Evolutionary conservation across 2,329 filamentous ascomycete species (phyloP).

Genomic region (Cadophora sp.): DNA sequence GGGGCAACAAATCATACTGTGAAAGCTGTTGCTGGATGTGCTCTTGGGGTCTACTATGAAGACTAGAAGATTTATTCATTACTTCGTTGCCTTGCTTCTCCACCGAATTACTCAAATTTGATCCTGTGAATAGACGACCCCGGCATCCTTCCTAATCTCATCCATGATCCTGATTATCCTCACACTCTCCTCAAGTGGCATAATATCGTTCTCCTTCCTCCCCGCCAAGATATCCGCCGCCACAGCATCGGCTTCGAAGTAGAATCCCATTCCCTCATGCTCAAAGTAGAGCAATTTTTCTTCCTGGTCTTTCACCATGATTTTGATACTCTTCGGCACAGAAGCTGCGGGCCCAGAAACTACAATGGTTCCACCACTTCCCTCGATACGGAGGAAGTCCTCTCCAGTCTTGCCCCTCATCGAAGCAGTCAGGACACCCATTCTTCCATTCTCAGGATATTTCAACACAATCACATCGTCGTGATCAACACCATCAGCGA

Average conservation of each 20-base stretch:
- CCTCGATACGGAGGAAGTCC: slow-evolving; percentile 18
- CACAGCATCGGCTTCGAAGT: slow-evolving; percentile 34
- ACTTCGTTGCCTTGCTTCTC: no score
- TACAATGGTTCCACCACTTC: slow-evolving; percentile 63
- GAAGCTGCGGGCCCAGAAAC: slow-evolving; percentile 60
- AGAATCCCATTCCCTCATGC: slow-evolving; percentile 55
- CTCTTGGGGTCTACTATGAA: no score
- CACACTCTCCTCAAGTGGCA: slow-evolving; percentile 34
- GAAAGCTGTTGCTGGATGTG: no score
- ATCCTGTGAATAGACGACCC: slow-evolving; percentile 22
- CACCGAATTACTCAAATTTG: background rate
- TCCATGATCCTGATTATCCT: slow-evolving; percentile 36
- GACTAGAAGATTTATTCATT: no score
- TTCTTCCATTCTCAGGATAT: slow-evolving; percentile 8
- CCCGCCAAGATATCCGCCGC: slow-evolving; percentile 31
- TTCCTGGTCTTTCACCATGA: background rate
- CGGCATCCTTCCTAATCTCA: slow-evolving; percentile 25
- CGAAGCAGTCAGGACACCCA: slow-evolving; percentile 14
- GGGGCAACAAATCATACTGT: no score
- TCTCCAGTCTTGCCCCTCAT: slow-evolving; percentile 2
- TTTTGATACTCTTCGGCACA: background rate
- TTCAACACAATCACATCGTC: slow-evolving; percentile 11
- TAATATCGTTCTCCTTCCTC: slow-evolving; percentile 31
- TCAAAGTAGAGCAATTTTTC: slow-evolving; percentile 27
- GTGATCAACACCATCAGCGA: slow-evolving; percentile 9